These are phyloP conservation scores for Ganoderma lingzhi DNA, from an alignment of 1,284 basidiomycete genomes.

Conservation along the genomic window DNA sequence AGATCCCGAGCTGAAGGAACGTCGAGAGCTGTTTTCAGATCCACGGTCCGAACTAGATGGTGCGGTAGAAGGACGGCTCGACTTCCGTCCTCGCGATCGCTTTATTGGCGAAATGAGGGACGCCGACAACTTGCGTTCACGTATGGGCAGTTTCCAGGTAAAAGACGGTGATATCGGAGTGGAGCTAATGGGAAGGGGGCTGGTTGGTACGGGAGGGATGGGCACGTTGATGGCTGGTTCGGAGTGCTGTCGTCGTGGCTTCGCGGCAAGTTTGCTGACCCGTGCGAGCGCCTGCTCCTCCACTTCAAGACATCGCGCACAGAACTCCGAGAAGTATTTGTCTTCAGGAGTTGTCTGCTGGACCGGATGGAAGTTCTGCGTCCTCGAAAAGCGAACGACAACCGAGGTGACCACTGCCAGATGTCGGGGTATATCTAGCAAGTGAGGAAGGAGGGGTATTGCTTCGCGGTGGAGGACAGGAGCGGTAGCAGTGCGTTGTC, in stretches of 20 bases:
- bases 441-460: slow-evolving; percentile 71
- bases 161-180: slow-evolving; percentile 33
- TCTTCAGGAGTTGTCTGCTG: slow-evolving; percentile 37
- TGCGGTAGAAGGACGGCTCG: slow-evolving; percentile 52
- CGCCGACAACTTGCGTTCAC: slow-evolving; percentile 32
- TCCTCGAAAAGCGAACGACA: slow-evolving; percentile 62
- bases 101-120: slow-evolving; percentile 17
- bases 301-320: slow-evolving; percentile 68
- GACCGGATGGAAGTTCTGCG: slow-evolving; percentile 27
- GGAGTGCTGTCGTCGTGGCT: slow-evolving; percentile 32
- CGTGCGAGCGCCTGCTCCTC: slow-evolving; percentile 73
- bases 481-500: slow-evolving; percentile 59
- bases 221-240: slow-evolving; percentile 29
- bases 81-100: slow-evolving; percentile 35
- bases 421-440: slow-evolving; percentile 76
- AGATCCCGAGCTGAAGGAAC: slow-evolving; percentile 14
- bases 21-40: slow-evolving; percentile 20
- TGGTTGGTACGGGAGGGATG: slow-evolving; percentile 24
- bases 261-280: slow-evolving; percentile 62
- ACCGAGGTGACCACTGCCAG: slow-evolving; percentile 78
- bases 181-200: slow-evolving; percentile 30
- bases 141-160: slow-evolving; percentile 25
- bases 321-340: slow-evolving; percentile 38
- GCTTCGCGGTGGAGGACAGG: slow-evolving; percentile 70
- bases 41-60: slow-evolving; percentile 39